phyloP scores from a whole-genome alignment of 192 early-diverging fungal genomes.

The Umbelopsis isabellina region DNA sequence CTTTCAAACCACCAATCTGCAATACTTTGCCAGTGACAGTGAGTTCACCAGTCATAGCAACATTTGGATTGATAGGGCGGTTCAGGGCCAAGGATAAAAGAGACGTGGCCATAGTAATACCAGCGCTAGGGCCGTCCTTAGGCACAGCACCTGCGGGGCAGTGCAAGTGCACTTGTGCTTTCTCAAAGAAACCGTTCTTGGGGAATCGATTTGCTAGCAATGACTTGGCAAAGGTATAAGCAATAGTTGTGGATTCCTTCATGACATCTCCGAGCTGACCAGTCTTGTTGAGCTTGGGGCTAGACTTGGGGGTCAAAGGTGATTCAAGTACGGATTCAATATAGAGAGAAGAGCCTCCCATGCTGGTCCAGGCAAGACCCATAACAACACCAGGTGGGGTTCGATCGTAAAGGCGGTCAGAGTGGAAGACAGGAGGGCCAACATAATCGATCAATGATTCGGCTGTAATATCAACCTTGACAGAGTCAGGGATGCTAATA shows the following conservation, averaged over 20 bases:
- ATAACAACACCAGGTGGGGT: constrained; percentile 96
- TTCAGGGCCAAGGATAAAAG: constrained; percentile 90
- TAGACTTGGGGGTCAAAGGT: constrained; percentile 57
- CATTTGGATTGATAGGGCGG: constrained; percentile 71
- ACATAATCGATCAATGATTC: constrained; percentile 91
- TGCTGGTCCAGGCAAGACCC: constrained; percentile 97
- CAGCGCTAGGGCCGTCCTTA: constrained; percentile 97
- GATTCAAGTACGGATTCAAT: constrained; percentile 94
- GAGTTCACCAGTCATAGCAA: constrained; percentile 99
- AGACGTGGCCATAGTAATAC: constrained; percentile 94
- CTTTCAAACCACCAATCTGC: constrained; percentile 96
- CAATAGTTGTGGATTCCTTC: constrained; percentile 96
- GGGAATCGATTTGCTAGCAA: constrained; percentile 76
- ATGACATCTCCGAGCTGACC: constrained; percentile 99
- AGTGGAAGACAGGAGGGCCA: constrained; percentile 84
- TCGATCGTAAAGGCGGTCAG: constrained; percentile 88
- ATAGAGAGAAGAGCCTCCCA: constrained; percentile 92
- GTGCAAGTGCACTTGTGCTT: constrained; percentile 91
- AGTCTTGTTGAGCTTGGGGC: constrained; percentile 74
- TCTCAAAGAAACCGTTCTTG: constrained; percentile 90
- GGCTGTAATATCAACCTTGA: constrained; percentile 66
- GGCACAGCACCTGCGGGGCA: constrained; percentile 97
- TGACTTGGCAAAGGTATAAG: constrained; percentile 95
- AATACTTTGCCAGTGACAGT: constrained; percentile 97
- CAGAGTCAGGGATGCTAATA: constrained; percentile 52